These are phyloP conservation scores for Calonectria pteridis DNA, from an alignment of 2,329 filamentous ascomycete genomes.

Conservation along the genomic window DNA sequence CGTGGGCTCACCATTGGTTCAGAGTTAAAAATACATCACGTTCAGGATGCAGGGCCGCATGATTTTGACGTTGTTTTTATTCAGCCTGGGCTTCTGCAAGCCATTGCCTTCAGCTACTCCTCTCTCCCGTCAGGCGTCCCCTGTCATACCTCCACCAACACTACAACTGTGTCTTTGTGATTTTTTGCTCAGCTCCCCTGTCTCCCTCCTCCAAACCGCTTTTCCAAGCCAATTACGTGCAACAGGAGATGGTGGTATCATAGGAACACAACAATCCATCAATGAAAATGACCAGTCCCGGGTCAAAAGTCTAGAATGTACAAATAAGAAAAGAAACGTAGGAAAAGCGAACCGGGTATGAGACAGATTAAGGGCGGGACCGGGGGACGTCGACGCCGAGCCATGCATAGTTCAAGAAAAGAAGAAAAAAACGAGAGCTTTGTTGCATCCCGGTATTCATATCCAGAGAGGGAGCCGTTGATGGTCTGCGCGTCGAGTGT, in stretches of 20 bases:
- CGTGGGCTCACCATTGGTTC: too few species aligned
- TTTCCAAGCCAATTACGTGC: conserved; percentile 47
- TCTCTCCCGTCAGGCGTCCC: conserved; percentile 30
- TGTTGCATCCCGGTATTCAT: background rate
- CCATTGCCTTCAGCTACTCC: conserved; percentile 31
- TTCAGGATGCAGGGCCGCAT: background rate
- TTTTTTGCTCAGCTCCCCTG: conserved; percentile 22
- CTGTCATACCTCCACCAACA: conserved; percentile 25
- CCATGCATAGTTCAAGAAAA: conserved; percentile 42
- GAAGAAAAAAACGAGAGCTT: conserved; percentile 30
- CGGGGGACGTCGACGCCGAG: conserved; percentile 45
- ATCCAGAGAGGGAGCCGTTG: conserved; percentile 16
- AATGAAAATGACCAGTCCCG: conserved; percentile 45
- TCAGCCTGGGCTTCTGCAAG: conserved; percentile 37
- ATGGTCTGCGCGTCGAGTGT: conserved; percentile 17
- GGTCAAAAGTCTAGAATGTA: conserved; percentile 52
- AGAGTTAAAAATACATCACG: background rate
- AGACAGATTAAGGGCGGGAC: conserved; percentile 50
- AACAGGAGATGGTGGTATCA: conserved; percentile 49
- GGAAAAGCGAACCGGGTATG: conserved; percentile 44
- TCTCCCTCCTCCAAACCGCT: conserved; percentile 33
- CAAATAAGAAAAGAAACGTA: conserved; percentile 42
- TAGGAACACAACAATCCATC: conserved; percentile 42
- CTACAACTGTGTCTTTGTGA: conserved; percentile 21
- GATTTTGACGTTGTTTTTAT: conserved; percentile 40